Evolutionary conservation across 441 rosid species (phyloP), one percentile per base, ranked within the genome.

Genomic region (Codiaeum variegatum): DNA sequence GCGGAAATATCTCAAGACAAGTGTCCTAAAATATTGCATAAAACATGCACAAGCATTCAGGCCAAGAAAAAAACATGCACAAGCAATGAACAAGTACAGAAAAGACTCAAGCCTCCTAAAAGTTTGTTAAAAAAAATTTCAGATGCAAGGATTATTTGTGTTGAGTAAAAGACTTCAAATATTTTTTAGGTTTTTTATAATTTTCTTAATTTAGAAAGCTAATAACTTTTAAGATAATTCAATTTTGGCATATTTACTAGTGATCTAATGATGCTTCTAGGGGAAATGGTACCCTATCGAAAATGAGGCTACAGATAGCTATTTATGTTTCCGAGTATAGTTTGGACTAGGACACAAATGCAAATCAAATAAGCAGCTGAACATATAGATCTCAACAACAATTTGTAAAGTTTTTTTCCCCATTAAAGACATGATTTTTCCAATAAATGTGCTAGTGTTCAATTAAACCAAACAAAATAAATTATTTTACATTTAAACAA

Each of bases 221-320:
- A 46, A 46, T 46, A 7, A 7, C 12, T 58, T 11, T 2, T 24
- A 58, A 60, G 21, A 29, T 60, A 26, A 36, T 36, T 51, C 8
- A 4, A 60, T 26, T 15, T 60, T 60, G 63, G 63, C 8, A 51
- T 1, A 51, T 51, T 51, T 18, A 12, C 2, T 46, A 11, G n/a
- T n/a, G n/a, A n/a, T n/a, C 94, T 5, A 82, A 81, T 21, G 85
- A 80, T 75, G 97, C 88, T 58, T 88, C 91, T 5, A 88, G 97
- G 81, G 98, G 97, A 80, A 88, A 93, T 75, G 98, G 98, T 83
- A 85, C 23, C 73, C 56, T 69, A 7, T 40, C 24, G 7, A 42
- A 44, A 44, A 67, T 34, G 31, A 55, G 26, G 21, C 52, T 58
- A 47, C 10, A 62, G 75, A 26, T 69, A 60, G 23, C 18, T 60